Evolutionary conservation across 306 rosid species (phyloP), one percentile per base, ranked within the genome.

Genomic region (Vicia sativa): DNA sequence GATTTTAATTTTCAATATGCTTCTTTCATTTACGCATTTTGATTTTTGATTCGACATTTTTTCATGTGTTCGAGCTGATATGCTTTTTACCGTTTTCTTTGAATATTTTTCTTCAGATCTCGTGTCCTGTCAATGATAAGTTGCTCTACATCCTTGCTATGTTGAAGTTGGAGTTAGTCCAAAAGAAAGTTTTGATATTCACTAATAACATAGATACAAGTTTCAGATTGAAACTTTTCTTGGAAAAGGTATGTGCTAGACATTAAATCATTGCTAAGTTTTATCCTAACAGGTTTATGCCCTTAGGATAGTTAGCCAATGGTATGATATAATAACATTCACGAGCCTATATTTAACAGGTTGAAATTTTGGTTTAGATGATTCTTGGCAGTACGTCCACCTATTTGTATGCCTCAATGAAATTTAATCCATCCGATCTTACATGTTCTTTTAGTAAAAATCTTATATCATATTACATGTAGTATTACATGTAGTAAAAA

Each of bases 111-210:
- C 18, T 39, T 70, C 80, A 93, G 99, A 90, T 93, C 59, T 84
- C 85, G 37, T 90, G 97, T 70, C 42, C 79, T 70, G 77, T 58
- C 25, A 79, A 75, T 46, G 97, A 93, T 80, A 93, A 93, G 81
- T 79, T 90, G 74, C 95, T 88, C 38, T 77, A 88, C 78, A 72
- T 77, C 74, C 92, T 90, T 79, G 78, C 95, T 67, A 83, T 93
- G 79, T 76, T 93, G 84, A 93, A 90, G 89, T 78, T 90, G 85
- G 97, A 77, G 81, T 61, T 93, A 82, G 92, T 93, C 68, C 99
- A 90, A 77, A 93, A 88, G 79, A 93, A 85, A 75, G 91, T 88
- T 83, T 76, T 93, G 49, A 82, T 93, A 79, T 93, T 93, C 79
- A 87, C 96, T 19, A 93, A 88, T 71, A 78, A 75, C 60, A 93